Evolutionary conservation across 352 stramenopile species (phyloP).

Genomic region (Paralagenidium karlingii): DNA sequence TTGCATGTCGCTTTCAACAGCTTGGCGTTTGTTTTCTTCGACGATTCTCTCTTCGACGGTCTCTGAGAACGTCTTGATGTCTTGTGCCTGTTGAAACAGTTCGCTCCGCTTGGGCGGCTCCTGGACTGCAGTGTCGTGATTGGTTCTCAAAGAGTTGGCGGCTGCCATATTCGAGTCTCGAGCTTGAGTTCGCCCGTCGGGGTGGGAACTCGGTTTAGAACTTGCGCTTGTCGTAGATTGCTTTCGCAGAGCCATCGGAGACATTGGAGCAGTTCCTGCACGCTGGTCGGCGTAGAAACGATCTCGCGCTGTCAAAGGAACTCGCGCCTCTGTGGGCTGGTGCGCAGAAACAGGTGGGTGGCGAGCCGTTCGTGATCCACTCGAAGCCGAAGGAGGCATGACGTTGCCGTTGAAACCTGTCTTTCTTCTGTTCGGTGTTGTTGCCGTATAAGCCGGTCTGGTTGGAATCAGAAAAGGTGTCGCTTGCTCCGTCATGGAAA

Average conservation of each 20-base stretch:
- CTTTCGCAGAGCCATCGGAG: not conserved
- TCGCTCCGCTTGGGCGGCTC: constrained; percentile 17
- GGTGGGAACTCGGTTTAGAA: not conserved
- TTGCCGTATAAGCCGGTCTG: constrained; percentile 23
- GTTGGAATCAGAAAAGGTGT: constrained; percentile 27
- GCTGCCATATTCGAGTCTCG: too few relatives aligned
- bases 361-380: too few relatives aligned
- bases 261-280: constrained; percentile 18
- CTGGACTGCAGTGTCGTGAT: not conserved
- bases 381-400: constrained; percentile 4
- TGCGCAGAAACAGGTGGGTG: too few relatives aligned
- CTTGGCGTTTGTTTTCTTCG: not conserved
- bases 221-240: not conserved
- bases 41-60: constrained; percentile 18
- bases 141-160: not conserved
- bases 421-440: constrained; percentile 4
- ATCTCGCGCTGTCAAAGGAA: constrained; percentile 45
- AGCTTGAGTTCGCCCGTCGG: too few relatives aligned
- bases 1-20: not conserved
- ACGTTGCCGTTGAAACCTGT: constrained; percentile 4
- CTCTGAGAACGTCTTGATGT: constrained; percentile 54
- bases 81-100: constrained; percentile 23
- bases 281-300: constrained; percentile 45
- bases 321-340: constrained; percentile 7
- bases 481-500: not conserved